phyloP scores from a whole-genome alignment of 768 basidiomycete species.

The Lanmaoa rubissima region DNA sequence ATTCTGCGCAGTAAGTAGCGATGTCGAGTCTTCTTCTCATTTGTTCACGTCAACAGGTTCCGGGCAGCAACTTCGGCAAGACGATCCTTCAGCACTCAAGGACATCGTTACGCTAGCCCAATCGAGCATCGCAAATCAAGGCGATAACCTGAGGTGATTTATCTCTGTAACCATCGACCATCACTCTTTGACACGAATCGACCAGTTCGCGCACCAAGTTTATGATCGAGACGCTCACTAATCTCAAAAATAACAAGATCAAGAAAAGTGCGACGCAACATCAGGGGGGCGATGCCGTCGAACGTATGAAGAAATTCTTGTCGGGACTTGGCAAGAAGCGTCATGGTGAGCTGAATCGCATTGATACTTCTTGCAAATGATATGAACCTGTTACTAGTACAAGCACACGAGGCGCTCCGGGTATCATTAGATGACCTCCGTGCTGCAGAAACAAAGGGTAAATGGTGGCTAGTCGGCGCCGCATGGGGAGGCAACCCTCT shows the following conservation, averaged over 20 bases:
- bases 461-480: constrained; percentile 99
- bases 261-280: constrained; percentile 64
- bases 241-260: constrained; percentile 89
- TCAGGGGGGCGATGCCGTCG: constrained; percentile 72
- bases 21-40: background rate
- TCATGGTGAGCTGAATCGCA: constrained; percentile 46
- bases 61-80: constrained; percentile 87
- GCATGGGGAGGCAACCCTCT: constrained; percentile 95
- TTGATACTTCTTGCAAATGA: background rate
- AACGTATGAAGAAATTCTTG: constrained; percentile 88
- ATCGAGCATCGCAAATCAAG: constrained; percentile 55
- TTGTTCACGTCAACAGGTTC: constrained; percentile 56
- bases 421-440: constrained; percentile 84
- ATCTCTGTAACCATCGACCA: background rate
- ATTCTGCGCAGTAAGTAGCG: constrained; percentile 67
- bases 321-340: constrained; percentile 71
- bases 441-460: constrained; percentile 80
- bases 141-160: constrained; percentile 49
- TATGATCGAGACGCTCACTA: constrained; percentile 91
- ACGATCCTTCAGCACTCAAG: constrained; percentile 89
- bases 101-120: constrained; percentile 88
- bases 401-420: constrained; percentile 82
- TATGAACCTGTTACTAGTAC: constrained; percentile 47
- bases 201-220: constrained; percentile 85
- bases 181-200: background rate